These are phyloP conservation scores for sunflower (Helianthus annuus) DNA, from an alignment of 129 eudicot species.

Conservation along the genomic window DNA sequence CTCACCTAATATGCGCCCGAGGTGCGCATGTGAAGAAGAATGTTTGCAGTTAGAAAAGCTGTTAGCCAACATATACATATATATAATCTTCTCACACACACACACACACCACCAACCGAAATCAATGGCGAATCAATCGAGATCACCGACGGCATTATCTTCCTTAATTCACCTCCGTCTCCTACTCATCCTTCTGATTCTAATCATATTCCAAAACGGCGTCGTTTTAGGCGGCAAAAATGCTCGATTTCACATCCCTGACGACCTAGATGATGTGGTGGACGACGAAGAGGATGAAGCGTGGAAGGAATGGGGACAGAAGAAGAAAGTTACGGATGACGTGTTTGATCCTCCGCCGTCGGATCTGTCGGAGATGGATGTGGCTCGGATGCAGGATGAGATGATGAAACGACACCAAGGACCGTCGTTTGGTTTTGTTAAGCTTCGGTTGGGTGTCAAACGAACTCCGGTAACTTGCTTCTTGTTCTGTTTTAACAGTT, in stretches of 20 bases:
- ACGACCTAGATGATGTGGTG: conserved; percentile 88
- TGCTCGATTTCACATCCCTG: conserved; percentile 55
- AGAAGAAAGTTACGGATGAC: conserved; percentile 36
- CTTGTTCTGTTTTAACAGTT: not conserved
- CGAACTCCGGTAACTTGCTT: conserved; percentile 60
- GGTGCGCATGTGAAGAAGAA: conserved; percentile 26
- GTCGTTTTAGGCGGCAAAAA: conserved; percentile 38
- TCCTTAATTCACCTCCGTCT: conserved; percentile 19
- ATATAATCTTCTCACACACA: conserved; percentile 1
- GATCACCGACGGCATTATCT: conserved; percentile 2
- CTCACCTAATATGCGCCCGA: conserved; percentile 24
- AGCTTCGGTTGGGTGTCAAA: conserved; percentile 62
- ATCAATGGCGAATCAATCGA: conserved; percentile 26
- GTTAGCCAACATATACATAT: not conserved
- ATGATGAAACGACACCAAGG: conserved; percentile 80
- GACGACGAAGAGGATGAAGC: conserved; percentile 92
- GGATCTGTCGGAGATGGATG: conserved; percentile 57
- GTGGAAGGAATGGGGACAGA: conserved; percentile 90
- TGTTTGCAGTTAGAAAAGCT: conserved; percentile 24
- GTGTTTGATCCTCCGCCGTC: conserved; percentile 61
- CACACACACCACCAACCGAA: conserved; percentile 3
- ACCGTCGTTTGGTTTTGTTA: conserved; percentile 82
- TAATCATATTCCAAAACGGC: conserved; percentile 33
- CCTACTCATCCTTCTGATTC: conserved; percentile 36
- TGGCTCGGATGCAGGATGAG: conserved; percentile 56